Evolutionary conservation across 2,329 filamentous ascomycete genomes (phyloP).

Genomic region (Pestalotiopsis sp.): DNA sequence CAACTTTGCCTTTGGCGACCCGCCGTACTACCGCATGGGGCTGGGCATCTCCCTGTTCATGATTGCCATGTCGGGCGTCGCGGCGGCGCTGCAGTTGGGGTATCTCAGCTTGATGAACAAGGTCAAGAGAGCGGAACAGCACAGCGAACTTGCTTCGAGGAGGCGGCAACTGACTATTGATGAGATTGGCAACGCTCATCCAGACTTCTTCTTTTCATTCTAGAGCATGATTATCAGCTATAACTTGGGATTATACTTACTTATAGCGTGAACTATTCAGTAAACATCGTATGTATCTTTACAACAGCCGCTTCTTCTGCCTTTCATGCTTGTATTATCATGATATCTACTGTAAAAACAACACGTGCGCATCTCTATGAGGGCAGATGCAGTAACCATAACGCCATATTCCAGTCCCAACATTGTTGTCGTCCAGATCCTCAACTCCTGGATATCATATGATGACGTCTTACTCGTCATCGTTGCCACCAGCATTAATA

Average conservation of each 20-base stretch:
- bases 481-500: constrained; percentile 58
- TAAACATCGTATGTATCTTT: neutral
- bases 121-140: constrained; percentile 10
- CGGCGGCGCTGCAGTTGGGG: neutral
- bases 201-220: constrained; percentile 14
- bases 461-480: constrained; percentile 39
- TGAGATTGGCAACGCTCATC: constrained; percentile 14
- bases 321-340: constrained; percentile 1
- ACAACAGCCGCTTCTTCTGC: neutral
- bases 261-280: neutral
- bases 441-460: neutral
- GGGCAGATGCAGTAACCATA: constrained; percentile 3
- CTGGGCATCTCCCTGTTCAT: constrained; percentile 10
- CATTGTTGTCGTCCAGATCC: constrained; percentile 1
- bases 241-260: neutral
- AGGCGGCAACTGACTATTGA: constrained; percentile 9
- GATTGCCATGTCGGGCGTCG: constrained; percentile 12
- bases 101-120: constrained; percentile 10
- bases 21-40: constrained; percentile 13
- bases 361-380: neutral
- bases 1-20: constrained; percentile 8
- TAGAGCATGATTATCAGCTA: neutral
- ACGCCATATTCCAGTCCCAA: constrained; percentile 5
- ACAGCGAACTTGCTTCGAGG: neutral
- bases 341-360: neutral